Conservation (phyloP, 2,329 filamentous ascomycete species). For the Monosporascus sp. region DNA sequence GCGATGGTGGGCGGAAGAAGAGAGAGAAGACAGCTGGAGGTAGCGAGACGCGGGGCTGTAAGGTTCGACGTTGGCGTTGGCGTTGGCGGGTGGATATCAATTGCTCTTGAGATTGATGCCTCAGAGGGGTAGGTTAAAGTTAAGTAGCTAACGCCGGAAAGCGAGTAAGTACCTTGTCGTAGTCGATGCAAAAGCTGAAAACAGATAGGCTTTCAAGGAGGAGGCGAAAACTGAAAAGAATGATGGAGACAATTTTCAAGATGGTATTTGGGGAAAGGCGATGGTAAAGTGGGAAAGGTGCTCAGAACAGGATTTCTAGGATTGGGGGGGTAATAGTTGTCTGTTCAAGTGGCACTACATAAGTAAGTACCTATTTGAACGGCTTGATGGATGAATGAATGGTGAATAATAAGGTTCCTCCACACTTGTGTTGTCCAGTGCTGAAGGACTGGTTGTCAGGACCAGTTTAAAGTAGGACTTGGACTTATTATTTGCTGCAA, state of each 20-base stretch:
- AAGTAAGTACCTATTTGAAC: too few relatives aligned
- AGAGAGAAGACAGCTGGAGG: neutral
- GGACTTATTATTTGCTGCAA: too few relatives aligned
- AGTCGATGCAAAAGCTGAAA: neutral
- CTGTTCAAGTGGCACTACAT: too few relatives aligned
- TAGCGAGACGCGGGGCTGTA: neutral
- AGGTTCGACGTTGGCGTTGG: neutral
- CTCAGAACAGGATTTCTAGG: neutral
- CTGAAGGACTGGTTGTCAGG: neutral
- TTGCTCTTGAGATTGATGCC: too few relatives aligned
- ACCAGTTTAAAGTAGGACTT: too few relatives aligned
- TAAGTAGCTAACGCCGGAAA: neutral
- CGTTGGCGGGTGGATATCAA: too few relatives aligned
- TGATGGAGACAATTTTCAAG: neutral
- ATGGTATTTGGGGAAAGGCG: neutral
- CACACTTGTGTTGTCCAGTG: neutral
- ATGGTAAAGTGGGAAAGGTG: neutral
- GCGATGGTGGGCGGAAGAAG: slow-evolving; percentile 5
- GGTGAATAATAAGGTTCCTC: slow-evolving; percentile 4
- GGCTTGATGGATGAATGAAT: neutral
- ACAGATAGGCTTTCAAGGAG: too few relatives aligned
- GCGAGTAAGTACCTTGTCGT: neutral
- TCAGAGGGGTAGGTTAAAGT: neutral
- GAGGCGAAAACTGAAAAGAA: neutral
- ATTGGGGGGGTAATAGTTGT: neutral